Base-by-base conservation (phyloP, 176 grass and related monocot species). In the Phoenix dactylifera region DNA sequence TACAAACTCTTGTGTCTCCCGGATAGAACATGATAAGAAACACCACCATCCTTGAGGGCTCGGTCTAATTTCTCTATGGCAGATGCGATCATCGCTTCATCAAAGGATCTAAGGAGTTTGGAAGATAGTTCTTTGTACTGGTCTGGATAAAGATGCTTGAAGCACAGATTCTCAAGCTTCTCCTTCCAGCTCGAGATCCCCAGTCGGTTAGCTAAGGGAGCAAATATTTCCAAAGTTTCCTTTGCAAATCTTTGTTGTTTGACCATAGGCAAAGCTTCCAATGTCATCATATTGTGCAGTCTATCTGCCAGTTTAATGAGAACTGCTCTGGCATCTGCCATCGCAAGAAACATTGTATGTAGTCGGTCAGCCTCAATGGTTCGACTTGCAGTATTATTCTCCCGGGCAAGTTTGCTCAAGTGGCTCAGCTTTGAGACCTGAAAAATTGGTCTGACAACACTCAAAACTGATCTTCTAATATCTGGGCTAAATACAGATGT, bases 1-100 rank as follows among this genome's bases (percentile, higher is more conserved):
- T 78, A 89, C n/a, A 89, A 66, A 73, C 85, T 86, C 64, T 95
- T 95, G 70, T 80, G 70, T 50, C 85, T 84, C 24, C 89, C 85
- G 9, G 74, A 83, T 62, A 89, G 62, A 17, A 63, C 69, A 67
- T 83, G 83, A 81, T 66, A 89, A 51, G 54, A 71, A 70, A 95
- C 22, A 51, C 70, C 77, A 69, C 66, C 80, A 58, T 83, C 80
- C 52, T 86, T 57, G 70, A 95, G 76, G 59, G 89, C 79, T 65
- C 77, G 71, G 60, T 86, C 79, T 12, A 95, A 66, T 59, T 75
- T 72, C 57, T 75, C 68, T 64, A 68, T 78, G 59, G 89, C 72
- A 83, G 75, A 74, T 72, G 64, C 65, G 80, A 95, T 78, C 76
- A 86, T 82, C 25, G 79, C 79, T 78, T 70, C 76, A 24, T 95